phyloP scores from a whole-genome alignment of 164 flowering plant genomes.

The Taxillus chinensis region DNA sequence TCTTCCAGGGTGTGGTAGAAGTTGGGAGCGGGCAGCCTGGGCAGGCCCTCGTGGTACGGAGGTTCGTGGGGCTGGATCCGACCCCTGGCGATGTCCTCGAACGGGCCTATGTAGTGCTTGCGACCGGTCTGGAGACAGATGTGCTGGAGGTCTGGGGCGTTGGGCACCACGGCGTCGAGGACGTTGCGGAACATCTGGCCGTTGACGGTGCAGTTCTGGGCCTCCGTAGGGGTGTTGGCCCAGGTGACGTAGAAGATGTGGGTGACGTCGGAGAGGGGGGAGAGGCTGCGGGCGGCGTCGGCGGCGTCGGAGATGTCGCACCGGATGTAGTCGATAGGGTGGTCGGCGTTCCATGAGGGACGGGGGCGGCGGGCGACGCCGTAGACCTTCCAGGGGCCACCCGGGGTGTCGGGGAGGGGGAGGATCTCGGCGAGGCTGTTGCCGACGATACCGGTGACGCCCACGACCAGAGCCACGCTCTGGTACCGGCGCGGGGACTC shows the following conservation, averaged over 20 bases:
- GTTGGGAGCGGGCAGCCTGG: conserved; percentile 42
- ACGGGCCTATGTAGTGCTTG: conserved; percentile 58
- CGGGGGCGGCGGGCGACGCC: conserved; percentile 21
- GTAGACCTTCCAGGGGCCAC: conserved; percentile 87
- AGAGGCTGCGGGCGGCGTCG: conserved; percentile 42
- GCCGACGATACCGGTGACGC: conserved; percentile 81
- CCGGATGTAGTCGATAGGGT: not conserved
- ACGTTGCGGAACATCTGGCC: conserved; percentile 59
- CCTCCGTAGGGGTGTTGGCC: conserved; percentile 36
- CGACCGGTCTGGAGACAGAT: conserved; percentile 63
- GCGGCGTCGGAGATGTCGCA: conserved; percentile 2
- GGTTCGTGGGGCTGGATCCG: conserved; percentile 35
- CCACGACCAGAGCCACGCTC: conserved; percentile 62
- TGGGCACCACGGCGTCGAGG: conserved; percentile 45
- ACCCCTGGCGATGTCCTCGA: conserved; percentile 32
- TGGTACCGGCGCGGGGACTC: not conserved
- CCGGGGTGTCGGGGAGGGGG: conserved; percentile 73
- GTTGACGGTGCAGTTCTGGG: conserved; percentile 41
- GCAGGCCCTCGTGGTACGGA: conserved; percentile 64
- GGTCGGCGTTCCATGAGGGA: not conserved
- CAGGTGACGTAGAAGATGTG: conserved; percentile 69
- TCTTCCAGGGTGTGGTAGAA: conserved; percentile 65
- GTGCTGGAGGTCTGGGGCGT: conserved; percentile 53
- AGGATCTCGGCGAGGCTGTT: conserved; percentile 82
- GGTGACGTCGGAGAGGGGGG: conserved; percentile 57